Evolutionary conservation across 768 basidiomycete species (phyloP).

Genomic region (Wakefieldia striispora): DNA sequence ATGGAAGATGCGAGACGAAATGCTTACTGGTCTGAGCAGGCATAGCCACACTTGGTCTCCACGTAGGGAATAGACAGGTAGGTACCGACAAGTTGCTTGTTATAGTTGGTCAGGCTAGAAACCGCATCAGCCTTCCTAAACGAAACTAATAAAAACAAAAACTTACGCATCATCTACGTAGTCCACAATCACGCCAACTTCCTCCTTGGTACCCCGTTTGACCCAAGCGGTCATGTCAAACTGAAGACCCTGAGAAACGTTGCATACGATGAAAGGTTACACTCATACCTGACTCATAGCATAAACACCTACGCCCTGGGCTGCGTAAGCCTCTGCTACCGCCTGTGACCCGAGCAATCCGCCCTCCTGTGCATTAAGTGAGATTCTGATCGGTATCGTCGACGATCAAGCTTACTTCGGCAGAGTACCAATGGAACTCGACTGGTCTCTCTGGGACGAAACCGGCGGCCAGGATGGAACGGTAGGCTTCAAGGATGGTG

Average conservation of each 20-base stretch:
- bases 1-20: constrained; percentile 26
- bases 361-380: constrained; percentile 49
- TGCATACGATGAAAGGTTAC: neutral
- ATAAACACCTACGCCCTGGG: constrained; percentile 19
- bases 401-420: constrained; percentile 30
- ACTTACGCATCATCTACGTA: constrained; percentile 64
- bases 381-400: neutral
- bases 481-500: constrained; percentile 44
- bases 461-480: constrained; percentile 39
- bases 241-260: constrained; percentile 43
- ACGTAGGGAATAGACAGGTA: constrained; percentile 82
- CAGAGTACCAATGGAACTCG: constrained; percentile 52
- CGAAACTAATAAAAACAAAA: constrained; percentile 24
- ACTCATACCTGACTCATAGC: constrained; percentile 33
- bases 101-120: constrained; percentile 72
- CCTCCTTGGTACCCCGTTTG: constrained; percentile 72
- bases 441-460: constrained; percentile 42
- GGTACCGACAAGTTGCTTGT: constrained; percentile 66
- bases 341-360: constrained; percentile 90
- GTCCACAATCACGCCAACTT: constrained; percentile 84
- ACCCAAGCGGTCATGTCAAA: constrained; percentile 97
- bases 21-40: constrained; percentile 87
- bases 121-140: constrained; percentile 6
- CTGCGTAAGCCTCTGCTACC: constrained; percentile 72
- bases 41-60: constrained; percentile 90